These are phyloP conservation scores for Tetrapisispora pingtungensis DNA, from an alignment of 805 yeast genomes.

Conservation along the genomic window DNA sequence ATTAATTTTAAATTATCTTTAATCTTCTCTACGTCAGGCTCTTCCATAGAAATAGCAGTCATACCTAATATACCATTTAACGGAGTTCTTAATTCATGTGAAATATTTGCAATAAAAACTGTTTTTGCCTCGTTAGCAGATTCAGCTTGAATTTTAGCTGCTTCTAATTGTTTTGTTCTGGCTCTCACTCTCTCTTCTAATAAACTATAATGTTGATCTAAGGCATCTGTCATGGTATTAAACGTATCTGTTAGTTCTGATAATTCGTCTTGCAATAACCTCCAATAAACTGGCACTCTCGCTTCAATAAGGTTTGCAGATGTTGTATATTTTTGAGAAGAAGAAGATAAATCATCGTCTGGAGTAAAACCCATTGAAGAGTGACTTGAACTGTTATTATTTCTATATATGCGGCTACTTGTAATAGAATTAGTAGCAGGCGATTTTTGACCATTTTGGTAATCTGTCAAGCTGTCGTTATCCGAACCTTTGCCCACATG, in stretches of 20 bases:
- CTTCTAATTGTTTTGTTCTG: slow-evolving; percentile 80
- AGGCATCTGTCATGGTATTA: slow-evolving; percentile 82
- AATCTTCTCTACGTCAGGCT: slow-evolving; percentile 55
- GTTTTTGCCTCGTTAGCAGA: slow-evolving; percentile 96
- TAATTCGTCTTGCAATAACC: slow-evolving; percentile 69
- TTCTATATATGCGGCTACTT: not conserved
- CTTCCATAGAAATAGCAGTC: slow-evolving; percentile 91
- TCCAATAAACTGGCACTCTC: slow-evolving; percentile 38
- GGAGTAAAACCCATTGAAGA: not conserved
- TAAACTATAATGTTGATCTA: slow-evolving; percentile 72
- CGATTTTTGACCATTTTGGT: not conserved
- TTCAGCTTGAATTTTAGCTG: slow-evolving; percentile 82
- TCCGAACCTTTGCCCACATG: not conserved
- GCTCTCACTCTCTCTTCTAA: slow-evolving; percentile 81
- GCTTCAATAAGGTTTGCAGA: slow-evolving; percentile 31
- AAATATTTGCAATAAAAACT: slow-evolving; percentile 82
- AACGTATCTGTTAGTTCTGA: slow-evolving; percentile 83
- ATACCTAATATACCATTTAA: slow-evolving; percentile 92
- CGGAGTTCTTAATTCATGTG: slow-evolving; percentile 92
- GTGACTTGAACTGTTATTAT: not conserved
- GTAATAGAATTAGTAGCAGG: not conserved
- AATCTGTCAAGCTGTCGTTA: not conserved
- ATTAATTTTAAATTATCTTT: slow-evolving; percentile 75
- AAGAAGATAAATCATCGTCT: not conserved
- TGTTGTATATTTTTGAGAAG: slow-evolving; percentile 14